These are phyloP conservation scores for Fusarium clavum DNA, from an alignment of 2,329 filamentous ascomycete species.

Conservation along the genomic window DNA sequence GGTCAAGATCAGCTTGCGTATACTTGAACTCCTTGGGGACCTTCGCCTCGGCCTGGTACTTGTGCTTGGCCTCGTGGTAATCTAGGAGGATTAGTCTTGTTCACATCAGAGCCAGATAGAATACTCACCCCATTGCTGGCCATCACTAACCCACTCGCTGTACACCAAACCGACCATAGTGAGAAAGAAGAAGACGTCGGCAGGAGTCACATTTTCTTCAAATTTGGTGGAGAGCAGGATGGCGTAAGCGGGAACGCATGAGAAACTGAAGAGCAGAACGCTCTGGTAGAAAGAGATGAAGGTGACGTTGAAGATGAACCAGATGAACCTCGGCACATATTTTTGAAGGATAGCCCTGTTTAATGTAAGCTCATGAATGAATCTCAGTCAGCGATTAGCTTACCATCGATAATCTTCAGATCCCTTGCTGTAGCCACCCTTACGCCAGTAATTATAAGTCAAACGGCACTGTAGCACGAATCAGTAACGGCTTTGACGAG, in stretches of 20 bases:
- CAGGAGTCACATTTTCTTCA: slow-evolving; percentile 59
- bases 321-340: slow-evolving; percentile 70
- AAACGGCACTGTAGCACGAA: slow-evolving; percentile 72
- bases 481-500: slow-evolving; percentile 1
- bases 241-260: slow-evolving; percentile 81
- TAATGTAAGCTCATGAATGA: slow-evolving; percentile 18
- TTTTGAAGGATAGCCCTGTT: slow-evolving; percentile 76
- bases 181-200: slow-evolving; percentile 62
- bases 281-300: slow-evolving; percentile 91
- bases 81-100: slow-evolving; percentile 55
- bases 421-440: slow-evolving; percentile 88
- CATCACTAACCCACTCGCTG: slow-evolving; percentile 85
- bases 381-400: slow-evolving; percentile 11
- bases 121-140: slow-evolving; percentile 85
- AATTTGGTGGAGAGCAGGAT: slow-evolving; percentile 79
- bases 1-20: slow-evolving; percentile 81
- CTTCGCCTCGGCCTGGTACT: slow-evolving; percentile 72
- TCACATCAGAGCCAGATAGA: not conserved
- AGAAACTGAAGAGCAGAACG: slow-evolving; percentile 81
- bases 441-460: slow-evolving; percentile 97
- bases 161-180: slow-evolving; percentile 64
- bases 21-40: slow-evolving; percentile 54
- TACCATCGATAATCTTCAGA: slow-evolving; percentile 95
- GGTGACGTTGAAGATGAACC: slow-evolving; percentile 87
- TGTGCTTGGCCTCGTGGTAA: slow-evolving; percentile 83